phyloP scores from a whole-genome alignment of 1,139 yeast species.

The Meyerozyma sp. region DNA sequence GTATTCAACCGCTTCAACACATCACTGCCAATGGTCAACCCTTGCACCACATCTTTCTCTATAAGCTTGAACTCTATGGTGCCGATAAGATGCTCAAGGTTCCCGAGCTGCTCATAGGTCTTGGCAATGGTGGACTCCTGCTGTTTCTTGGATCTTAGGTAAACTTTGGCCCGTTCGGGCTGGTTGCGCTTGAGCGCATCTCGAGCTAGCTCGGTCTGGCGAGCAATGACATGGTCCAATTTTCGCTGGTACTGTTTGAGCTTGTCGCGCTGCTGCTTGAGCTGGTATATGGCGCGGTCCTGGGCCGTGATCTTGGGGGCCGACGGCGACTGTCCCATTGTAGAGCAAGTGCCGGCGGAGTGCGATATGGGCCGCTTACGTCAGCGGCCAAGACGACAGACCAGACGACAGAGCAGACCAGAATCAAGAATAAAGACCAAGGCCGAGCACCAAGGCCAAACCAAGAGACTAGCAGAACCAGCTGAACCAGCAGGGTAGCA shows the following conservation, averaged over 20 bases:
- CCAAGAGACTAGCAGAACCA: no score
- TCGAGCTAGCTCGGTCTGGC: slow-evolving; percentile 56
- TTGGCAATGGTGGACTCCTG: slow-evolving; percentile 65
- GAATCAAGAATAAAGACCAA: no score
- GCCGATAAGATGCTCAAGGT: slow-evolving; percentile 65
- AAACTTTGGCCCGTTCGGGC: slow-evolving; percentile 57
- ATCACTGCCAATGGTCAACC: slow-evolving; percentile 46
- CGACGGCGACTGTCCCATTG: slow-evolving; percentile 42
- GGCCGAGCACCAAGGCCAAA: no score
- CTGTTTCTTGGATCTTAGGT: slow-evolving; percentile 73
- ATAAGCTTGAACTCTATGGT: slow-evolving; percentile 85
- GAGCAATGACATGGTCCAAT: slow-evolving; percentile 48
- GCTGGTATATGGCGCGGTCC: slow-evolving; percentile 78
- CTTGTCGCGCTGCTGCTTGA: slow-evolving; percentile 84
- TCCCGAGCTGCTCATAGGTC: slow-evolving; percentile 73
- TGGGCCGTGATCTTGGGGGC: slow-evolving; percentile 67
- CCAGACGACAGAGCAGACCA: background rate
- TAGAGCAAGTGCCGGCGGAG: background rate
- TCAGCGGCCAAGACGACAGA: background rate
- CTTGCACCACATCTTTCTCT: slow-evolving; percentile 78
- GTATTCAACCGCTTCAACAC: slow-evolving; percentile 69
- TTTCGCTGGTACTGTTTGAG: slow-evolving; percentile 68
- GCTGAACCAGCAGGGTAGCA: no score
- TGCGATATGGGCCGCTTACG: no score
- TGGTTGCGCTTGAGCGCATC: slow-evolving; percentile 52